A percentile compares a stretch with the other conserved stretches of the same genome.
Conservation (phyloP, 108 stramenopile genomes). For the Nitzschia sp. region DNA sequence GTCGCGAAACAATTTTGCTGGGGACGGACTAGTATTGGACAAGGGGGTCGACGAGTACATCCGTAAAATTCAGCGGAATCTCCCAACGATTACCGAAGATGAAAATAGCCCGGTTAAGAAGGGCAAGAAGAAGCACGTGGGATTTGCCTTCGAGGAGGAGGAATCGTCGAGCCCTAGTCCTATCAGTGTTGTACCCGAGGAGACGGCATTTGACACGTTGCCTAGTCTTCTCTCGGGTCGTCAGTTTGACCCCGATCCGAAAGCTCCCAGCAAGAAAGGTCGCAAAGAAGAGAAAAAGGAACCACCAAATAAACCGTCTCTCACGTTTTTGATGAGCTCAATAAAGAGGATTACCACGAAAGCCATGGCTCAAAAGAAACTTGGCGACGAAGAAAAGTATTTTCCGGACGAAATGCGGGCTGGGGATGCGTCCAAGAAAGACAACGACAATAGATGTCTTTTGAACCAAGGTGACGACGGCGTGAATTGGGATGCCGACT, state of each 20-base stretch:
- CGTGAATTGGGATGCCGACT: conserved; percentile 17
- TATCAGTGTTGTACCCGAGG: conserved; percentile 6
- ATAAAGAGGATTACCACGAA: conserved; percentile 1
- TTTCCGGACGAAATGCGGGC: conserved; percentile 13
- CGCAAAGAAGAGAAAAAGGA: conserved; percentile 13
- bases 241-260: not conserved
- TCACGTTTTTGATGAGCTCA: conserved; percentile 20
- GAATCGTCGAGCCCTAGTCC: conserved; percentile 19
- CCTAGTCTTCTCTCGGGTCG: conserved; percentile 6
- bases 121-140: conserved; percentile 15
- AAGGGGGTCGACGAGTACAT: conserved; percentile 22
- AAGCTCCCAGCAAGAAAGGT: not conserved
- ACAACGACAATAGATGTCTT: conserved; percentile 16
- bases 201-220: conserved; percentile 15
- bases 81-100: conserved; percentile 18
- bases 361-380: not conserved
- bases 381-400: conserved; percentile 26
- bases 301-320: conserved; percentile 4
- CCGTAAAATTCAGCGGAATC: conserved; percentile 9
- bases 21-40: conserved; percentile 14
- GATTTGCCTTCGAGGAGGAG: conserved; percentile 4
- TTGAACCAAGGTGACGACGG: conserved; percentile 17
- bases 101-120: not conserved
- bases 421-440: conserved; percentile 7
- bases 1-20: conserved; percentile 7